phyloP scores from a whole-genome alignment of 2,329 filamentous ascomycete species.

The Aureobasidium subglaciale region DNA sequence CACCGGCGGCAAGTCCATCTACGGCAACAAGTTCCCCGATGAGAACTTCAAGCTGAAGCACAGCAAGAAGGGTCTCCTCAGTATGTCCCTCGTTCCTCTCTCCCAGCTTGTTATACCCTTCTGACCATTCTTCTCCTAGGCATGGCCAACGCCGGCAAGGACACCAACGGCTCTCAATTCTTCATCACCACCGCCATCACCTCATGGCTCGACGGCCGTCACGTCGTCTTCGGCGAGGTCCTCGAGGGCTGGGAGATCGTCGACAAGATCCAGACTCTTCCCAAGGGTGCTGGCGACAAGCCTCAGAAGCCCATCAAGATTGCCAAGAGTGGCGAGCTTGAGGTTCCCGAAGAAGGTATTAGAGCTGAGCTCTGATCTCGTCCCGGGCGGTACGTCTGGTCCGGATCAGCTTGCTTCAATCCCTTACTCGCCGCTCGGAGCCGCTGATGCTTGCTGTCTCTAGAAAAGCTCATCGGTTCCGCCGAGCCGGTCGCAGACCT shows the following conservation, averaged over 20 bases:
- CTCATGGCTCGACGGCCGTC: conserved; percentile 72
- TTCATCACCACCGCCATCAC: conserved; percentile 83
- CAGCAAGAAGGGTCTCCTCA: conserved; percentile 73
- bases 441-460: conserved; percentile 14
- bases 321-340: conserved; percentile 73
- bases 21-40: conserved; percentile 74
- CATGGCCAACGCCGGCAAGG: conserved; percentile 53
- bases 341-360: conserved; percentile 85
- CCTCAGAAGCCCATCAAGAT: conserved; percentile 66
- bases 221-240: conserved; percentile 86
- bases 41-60: conserved; percentile 96
- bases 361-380: conserved; percentile 72
- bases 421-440: conserved; percentile 13
- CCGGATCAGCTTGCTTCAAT: conserved; percentile 23
- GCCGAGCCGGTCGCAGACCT: conserved; percentile 10
- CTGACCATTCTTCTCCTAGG: conserved; percentile 32
- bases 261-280: conserved; percentile 66
- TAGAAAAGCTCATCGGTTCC: conserved; percentile 7
- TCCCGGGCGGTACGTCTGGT: conserved; percentile 22
- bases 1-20: conserved; percentile 83
- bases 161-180: conserved; percentile 86
- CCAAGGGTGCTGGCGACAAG: conserved; percentile 61
- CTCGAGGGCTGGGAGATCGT: conserved; percentile 78
- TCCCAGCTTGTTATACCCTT: background rate
- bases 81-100: conserved; percentile 36